Base-by-base conservation (phyloP, 129 eudicot species). In the Smallanthus sonchifolius region DNA sequence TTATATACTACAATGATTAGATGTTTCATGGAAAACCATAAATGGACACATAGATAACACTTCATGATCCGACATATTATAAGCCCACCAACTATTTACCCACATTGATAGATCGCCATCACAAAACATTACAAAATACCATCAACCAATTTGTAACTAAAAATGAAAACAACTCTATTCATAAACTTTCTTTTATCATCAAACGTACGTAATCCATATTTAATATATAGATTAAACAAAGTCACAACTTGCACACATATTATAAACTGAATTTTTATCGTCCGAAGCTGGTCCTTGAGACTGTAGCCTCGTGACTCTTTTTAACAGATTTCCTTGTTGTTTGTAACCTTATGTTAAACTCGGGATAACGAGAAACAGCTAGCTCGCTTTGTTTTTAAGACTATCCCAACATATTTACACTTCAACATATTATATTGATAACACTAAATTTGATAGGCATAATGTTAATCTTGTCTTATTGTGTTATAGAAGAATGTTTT, bases 51-150 rank as follows among this genome's bases (percentile, higher is more conserved):
- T 2, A 61, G 40, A 61, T 32, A 61, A 61, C 42, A 61, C 42
- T 32, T 32, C 66, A 61, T 61, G 17, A 32, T 34, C 20, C 66
- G 66, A 61, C 66, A 32, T 60, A 30, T 60, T 60, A 60, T 13
- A 60, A 60, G 66, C 39, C 42, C 34, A 13, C 66, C 66, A 61
- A 61, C 66, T 32, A 34, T 61, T 61, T 34, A 61, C 20, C 42
- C 66, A 34, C 66, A 32, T 61, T 34, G 66, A 61, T 34, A 61
- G 40, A 61, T 61, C 66, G 14, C 66, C 20, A 61, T 61, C 66
- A 34, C 19, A 61, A 13, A 61, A 13, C 66, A 5, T 5, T 61
- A 34, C 66, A 32, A 61, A 61, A 61, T 61, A 61, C 34, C 66
- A 13, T 61, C 40, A 34, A 61, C 40, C 42, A 32, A 6, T 61